Conservation (phyloP, 2,329 filamentous ascomycete genomes). For the Cryphonectria carpinicola region DNA sequence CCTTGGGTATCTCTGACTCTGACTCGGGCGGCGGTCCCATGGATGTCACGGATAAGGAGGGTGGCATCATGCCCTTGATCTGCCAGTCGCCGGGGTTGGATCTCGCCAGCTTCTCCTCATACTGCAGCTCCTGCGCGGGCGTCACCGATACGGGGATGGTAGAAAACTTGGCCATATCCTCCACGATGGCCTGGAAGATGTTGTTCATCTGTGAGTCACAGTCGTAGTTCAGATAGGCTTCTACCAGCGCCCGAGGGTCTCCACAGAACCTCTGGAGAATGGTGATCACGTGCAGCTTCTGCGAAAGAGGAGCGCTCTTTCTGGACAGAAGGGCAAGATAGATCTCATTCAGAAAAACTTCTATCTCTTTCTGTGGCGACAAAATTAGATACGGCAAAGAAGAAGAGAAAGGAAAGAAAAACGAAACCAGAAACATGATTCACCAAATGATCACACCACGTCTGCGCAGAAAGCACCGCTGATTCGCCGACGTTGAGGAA, state of each 20-base stretch:
- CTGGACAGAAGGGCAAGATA: constrained; percentile 91
- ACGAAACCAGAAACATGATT: background rate
- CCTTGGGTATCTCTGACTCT: constrained; percentile 77
- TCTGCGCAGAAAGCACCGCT: background rate
- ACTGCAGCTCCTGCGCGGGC: constrained; percentile 79
- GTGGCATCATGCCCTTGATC: constrained; percentile 80
- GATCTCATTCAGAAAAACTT: constrained; percentile 97
- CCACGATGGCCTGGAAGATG: constrained; percentile 93
- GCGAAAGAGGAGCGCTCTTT: constrained; percentile 80
- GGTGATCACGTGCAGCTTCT: constrained; percentile 90
- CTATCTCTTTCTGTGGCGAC: constrained; percentile 80
- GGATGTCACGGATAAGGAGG: constrained; percentile 79
- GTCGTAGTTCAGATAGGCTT: constrained; percentile 97
- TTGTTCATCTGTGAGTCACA: constrained; percentile 96
- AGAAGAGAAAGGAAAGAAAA: background rate
- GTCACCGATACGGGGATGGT: constrained; percentile 78
- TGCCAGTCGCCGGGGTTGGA: constrained; percentile 77
- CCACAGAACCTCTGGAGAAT: constrained; percentile 82
- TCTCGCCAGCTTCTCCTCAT: constrained; percentile 76
- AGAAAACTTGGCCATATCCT: constrained; percentile 87
- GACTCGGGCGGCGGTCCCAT: constrained; percentile 64
- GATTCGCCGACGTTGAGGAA: background rate
- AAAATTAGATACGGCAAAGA: constrained; percentile 5
- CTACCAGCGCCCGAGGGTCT: constrained; percentile 87
- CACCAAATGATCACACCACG: background rate